These are phyloP conservation scores for Mucor mucedo DNA, from an alignment of 371 early-diverging fungal species.

Conservation along the genomic window DNA sequence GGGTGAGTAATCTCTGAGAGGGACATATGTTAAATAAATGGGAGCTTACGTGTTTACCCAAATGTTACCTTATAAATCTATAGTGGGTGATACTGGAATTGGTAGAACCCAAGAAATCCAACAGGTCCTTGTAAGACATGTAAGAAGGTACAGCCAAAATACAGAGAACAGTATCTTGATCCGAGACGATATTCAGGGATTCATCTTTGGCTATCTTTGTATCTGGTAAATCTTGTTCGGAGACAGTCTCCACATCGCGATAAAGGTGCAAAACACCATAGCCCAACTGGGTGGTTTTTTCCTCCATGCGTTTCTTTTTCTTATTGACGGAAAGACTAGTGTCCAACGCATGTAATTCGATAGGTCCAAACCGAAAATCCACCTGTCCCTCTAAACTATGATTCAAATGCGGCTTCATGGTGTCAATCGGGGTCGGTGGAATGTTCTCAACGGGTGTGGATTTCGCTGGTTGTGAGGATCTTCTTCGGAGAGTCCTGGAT, in stretches of 20 bases:
- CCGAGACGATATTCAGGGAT: constrained; percentile 17
- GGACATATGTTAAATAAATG: neutral
- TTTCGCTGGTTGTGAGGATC: constrained; percentile 9
- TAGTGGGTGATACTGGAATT: constrained; percentile 63
- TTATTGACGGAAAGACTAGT: neutral
- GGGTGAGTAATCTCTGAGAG: constrained; percentile 70
- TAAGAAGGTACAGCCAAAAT: constrained; percentile 88
- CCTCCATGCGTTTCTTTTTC: constrained; percentile 19
- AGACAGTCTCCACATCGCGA: constrained; percentile 52
- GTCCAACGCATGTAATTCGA: constrained; percentile 28
- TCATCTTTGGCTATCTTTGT: constrained; percentile 27
- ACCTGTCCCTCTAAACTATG: constrained; percentile 20
- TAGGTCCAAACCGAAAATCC: constrained; percentile 42
- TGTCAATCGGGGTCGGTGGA: constrained; percentile 37
- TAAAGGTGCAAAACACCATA: constrained; percentile 80
- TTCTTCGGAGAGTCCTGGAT: constrained; percentile 1
- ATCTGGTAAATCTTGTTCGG: constrained; percentile 33
- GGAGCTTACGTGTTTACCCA: neutral
- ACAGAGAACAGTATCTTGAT: constrained; percentile 60
- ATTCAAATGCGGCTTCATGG: constrained; percentile 10
- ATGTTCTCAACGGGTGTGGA: constrained; percentile 15
- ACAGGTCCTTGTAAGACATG: constrained; percentile 85
- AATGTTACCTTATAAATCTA: constrained; percentile 67
- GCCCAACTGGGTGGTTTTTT: constrained; percentile 28
- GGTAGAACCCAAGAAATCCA: constrained; percentile 76